Conservation (phyloP, 2,329 filamentous ascomycete genomes). For the Fusarium secorum region DNA sequence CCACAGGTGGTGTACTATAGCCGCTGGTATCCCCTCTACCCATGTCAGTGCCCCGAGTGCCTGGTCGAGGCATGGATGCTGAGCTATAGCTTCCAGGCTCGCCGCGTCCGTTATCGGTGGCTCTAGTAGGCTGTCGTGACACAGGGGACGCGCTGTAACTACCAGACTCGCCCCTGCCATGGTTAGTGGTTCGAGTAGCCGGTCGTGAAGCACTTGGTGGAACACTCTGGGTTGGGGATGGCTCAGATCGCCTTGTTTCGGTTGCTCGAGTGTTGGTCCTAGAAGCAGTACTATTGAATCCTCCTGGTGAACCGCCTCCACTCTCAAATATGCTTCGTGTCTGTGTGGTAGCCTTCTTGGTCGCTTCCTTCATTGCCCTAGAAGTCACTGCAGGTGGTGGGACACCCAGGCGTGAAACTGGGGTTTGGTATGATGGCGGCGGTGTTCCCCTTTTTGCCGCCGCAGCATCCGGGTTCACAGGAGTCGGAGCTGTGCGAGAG, state of each 20-base stretch:
- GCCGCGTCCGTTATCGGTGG: constrained; percentile 20
- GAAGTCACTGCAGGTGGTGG: constrained; percentile 93
- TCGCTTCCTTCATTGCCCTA: constrained; percentile 94
- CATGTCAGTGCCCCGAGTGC: constrained; percentile 36
- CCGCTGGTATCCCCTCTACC: constrained; percentile 41
- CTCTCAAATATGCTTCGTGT: constrained; percentile 78
- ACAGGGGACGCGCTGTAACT: constrained; percentile 46
- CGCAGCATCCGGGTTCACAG: constrained; percentile 54
- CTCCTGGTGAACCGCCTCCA: constrained; percentile 45
- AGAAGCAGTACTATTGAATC: constrained; percentile 42
- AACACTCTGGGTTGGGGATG: constrained; percentile 22
- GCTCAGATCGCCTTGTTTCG: constrained; percentile 30
- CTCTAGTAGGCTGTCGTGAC: constrained; percentile 48
- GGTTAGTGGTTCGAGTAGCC: constrained; percentile 18
- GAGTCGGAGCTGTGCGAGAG: constrained; percentile 65
- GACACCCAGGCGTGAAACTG: constrained; percentile 81
- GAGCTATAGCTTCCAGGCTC: constrained; percentile 43
- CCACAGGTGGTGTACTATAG: constrained; percentile 35
- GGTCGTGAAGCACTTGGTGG: constrained; percentile 26
- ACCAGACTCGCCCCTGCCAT: constrained; percentile 32
- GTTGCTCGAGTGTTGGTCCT: constrained; percentile 31
- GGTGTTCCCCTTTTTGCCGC: constrained; percentile 76
- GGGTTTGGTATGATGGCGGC: constrained; percentile 77
- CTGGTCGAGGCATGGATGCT: constrained; percentile 36
- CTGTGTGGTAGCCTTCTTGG: constrained; percentile 85